phyloP scores from a whole-genome alignment of 768 basidiomycete genomes.

The Phallus indusiatus region DNA sequence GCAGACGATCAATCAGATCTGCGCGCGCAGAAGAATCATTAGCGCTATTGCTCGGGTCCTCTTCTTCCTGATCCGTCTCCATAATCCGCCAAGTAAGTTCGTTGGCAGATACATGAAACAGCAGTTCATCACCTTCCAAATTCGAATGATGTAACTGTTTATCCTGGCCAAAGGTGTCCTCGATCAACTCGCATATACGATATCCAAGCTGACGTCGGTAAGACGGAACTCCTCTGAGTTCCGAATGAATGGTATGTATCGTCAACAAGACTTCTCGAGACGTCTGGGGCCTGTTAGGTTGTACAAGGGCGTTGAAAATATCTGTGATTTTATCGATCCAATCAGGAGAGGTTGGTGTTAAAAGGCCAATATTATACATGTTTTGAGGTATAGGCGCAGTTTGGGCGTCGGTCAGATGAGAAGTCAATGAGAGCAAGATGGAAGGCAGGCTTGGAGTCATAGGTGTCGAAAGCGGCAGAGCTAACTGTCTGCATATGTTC shows the following conservation, averaged over 20 bases:
- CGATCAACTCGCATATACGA: background rate
- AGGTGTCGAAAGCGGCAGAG: conserved; percentile 36
- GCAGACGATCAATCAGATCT: conserved; percentile 2
- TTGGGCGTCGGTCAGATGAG: conserved; percentile 61
- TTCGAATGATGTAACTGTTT: background rate
- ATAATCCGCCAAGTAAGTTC: conserved; percentile 5
- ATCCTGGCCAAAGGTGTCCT: background rate
- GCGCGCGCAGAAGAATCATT: background rate
- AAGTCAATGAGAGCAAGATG: conserved; percentile 54
- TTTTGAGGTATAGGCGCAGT: conserved; percentile 50
- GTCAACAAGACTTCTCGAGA: conserved; percentile 36
- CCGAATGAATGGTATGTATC: conserved; percentile 50
- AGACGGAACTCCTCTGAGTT: conserved; percentile 56
- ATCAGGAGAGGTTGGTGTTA: conserved; percentile 60
- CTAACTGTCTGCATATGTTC: conserved; percentile 48
- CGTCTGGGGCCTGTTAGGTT: conserved; percentile 35
- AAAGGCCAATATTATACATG: conserved; percentile 58
- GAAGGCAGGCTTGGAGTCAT: conserved; percentile 53
- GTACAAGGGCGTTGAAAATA: background rate
- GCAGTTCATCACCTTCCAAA: background rate
- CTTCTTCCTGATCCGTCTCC: background rate
- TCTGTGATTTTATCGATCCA: conserved; percentile 45
- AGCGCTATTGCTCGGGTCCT: background rate
- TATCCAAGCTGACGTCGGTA: conserved; percentile 45
- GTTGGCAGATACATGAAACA: background rate